phyloP scores from a whole-genome alignment of 768 basidiomycete genomes.

The Hemileccinum rubropunctum region DNA sequence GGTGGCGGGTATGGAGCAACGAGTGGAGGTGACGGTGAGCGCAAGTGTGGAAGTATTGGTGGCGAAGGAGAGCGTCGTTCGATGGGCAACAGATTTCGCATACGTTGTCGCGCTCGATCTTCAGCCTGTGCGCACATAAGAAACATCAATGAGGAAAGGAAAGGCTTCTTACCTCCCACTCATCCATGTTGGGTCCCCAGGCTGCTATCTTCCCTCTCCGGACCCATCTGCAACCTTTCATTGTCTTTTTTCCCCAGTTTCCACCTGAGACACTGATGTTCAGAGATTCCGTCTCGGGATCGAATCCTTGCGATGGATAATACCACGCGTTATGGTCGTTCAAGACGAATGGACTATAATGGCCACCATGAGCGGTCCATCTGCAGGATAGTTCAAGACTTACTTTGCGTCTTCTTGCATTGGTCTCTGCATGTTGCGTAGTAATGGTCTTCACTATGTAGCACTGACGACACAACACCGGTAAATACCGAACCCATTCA shows the following conservation, averaged over 20 bases:
- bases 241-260: constrained; percentile 83
- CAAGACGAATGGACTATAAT: constrained; percentile 43
- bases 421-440: constrained; percentile 24
- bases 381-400: constrained; percentile 2
- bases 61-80: constrained; percentile 69
- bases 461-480: constrained; percentile 7
- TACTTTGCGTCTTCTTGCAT: constrained; percentile 34
- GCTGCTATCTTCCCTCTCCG: constrained; percentile 76
- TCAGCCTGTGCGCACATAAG: constrained; percentile 52
- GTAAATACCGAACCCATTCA: constrained; percentile 20
- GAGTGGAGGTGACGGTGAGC: constrained; percentile 76
- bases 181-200: constrained; percentile 83
- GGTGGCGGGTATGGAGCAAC: constrained; percentile 74
- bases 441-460: not conserved
- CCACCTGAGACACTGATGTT: constrained; percentile 50
- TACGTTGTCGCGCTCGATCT: constrained; percentile 78
- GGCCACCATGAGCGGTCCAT: constrained; percentile 6
- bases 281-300: constrained; percentile 61
- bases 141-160: constrained; percentile 8
- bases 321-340: constrained; percentile 81
- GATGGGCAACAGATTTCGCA: constrained; percentile 62
- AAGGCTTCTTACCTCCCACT: constrained; percentile 70
- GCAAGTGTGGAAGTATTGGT: constrained; percentile 69
- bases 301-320: constrained; percentile 75
- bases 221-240: constrained; percentile 77